phyloP scores from a whole-genome alignment of 805 yeast genomes.

The Vanderwaltozyma tropicalis region DNA sequence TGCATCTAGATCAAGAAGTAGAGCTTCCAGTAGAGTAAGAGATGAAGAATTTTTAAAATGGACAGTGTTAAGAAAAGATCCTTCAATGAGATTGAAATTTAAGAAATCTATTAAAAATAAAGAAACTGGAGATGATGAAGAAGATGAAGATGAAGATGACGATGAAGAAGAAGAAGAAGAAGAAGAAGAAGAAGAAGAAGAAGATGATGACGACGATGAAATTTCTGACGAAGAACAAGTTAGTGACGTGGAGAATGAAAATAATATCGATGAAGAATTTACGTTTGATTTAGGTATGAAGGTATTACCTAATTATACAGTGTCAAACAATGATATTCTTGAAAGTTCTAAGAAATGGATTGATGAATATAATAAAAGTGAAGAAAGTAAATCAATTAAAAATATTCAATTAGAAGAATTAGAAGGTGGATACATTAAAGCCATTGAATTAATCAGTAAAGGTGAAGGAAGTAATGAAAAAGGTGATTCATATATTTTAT shows the following conservation, averaged over 20 bases:
- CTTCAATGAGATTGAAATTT: constrained; percentile 47
- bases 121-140: constrained; percentile 10
- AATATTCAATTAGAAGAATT: constrained; percentile 10
- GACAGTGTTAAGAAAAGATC: constrained; percentile 65
- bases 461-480: constrained; percentile 3
- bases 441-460: constrained; percentile 13
- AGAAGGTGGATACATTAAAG: constrained; percentile 23
- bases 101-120: constrained; percentile 12
- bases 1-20: constrained; percentile 22
- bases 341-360: constrained; percentile 27
- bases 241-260: constrained; percentile 28
- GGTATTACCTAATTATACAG: constrained; percentile 25
- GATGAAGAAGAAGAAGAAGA: constrained; percentile 31
- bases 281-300: constrained; percentile 26
- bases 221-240: constrained; percentile 33
- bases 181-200: constrained; percentile 49
- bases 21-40: constrained; percentile 20
- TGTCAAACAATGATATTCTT: constrained; percentile 20
- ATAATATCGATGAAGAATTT: constrained; percentile 24
- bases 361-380: constrained; percentile 14
- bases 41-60: constrained; percentile 40
- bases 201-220: constrained; percentile 26
- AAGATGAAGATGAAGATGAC: constrained; percentile 11
- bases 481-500: constrained; percentile 43
- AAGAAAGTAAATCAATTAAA: constrained; percentile 30